A percentile compares a stretch with the other conserved stretches of the same genome.
Evolutionary conservation across 2,329 filamentous ascomycete species (phyloP).

Genomic region (Fusarium dimerum): DNA sequence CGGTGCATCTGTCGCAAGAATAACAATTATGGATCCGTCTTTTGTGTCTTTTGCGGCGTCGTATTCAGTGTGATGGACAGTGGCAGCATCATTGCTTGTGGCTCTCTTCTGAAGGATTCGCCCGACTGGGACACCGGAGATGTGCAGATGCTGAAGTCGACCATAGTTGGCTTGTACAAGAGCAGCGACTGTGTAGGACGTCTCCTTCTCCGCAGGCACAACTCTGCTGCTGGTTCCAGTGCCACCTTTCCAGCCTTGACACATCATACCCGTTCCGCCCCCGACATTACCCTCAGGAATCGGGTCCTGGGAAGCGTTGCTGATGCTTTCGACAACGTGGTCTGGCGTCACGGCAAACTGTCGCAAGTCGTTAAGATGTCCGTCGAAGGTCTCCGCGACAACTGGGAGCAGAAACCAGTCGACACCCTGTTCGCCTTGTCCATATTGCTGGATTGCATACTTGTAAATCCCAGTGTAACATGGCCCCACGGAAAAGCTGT

Average conservation of each 20-base stretch:
- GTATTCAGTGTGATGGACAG: no score
- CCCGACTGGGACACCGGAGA: slow-evolving; percentile 64
- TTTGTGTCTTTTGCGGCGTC: slow-evolving; percentile 18
- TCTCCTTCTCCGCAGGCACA: slow-evolving; percentile 39
- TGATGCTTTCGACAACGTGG: slow-evolving; percentile 56
- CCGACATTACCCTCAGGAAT: slow-evolving; percentile 65
- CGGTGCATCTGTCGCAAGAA: slow-evolving; percentile 35
- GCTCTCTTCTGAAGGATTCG: slow-evolving; percentile 43
- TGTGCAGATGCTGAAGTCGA: slow-evolving; percentile 52
- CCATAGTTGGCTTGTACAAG: slow-evolving; percentile 70
- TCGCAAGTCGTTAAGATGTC: slow-evolving; percentile 58
- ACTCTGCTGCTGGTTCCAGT: slow-evolving; percentile 63
- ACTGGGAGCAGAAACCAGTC: slow-evolving; percentile 59
- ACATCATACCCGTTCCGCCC: slow-evolving; percentile 69
- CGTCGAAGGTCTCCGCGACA: slow-evolving; percentile 65
- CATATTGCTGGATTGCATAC: slow-evolving; percentile 50
- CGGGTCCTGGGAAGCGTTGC: slow-evolving; percentile 47
- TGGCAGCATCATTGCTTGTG: slow-evolving; percentile 30
- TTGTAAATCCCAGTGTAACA: slow-evolving; percentile 56
- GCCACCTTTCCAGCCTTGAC: slow-evolving; percentile 66
- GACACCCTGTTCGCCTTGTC: slow-evolving; percentile 42
- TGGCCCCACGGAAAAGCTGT: slow-evolving; percentile 59
- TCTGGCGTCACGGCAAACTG: slow-evolving; percentile 56
- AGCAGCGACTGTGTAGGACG: slow-evolving; percentile 58
- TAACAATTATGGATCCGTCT: slow-evolving; percentile 39